Base-by-base conservation (phyloP, 2,329 filamentous ascomycete species). In the Fusarium sp. region DNA sequence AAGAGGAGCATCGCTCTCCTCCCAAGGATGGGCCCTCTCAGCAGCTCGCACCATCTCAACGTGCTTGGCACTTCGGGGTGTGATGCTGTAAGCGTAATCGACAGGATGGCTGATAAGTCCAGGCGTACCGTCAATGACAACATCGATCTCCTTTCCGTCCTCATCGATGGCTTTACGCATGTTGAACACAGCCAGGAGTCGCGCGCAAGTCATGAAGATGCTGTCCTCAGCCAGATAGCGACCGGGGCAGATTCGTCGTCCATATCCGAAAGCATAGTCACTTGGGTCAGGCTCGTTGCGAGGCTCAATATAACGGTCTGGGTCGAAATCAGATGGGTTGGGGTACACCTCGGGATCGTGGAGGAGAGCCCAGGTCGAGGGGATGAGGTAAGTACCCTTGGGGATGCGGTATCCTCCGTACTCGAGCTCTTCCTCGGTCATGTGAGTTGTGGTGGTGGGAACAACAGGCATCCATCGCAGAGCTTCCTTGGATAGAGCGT, bases 291-390 rank as follows among this genome's bases (percentile, higher is more conserved):
- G 77, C 16, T 76, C 75, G 8, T 75, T 73, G 2, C 73, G 62
- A 8, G 75, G 72, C 8, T 51, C 42, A 1, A 82, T 66, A 58
- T 72, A 80, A 8, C 79, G 69, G 13, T 77, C 74, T 0, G 78
- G 79, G 4, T 80, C 65, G 33, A 81, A 81, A 2, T 23, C 16
- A 3, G 60, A 57, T 1, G 79, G 79, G 11, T 79, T 62, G 0
- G 85, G 83, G 75, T 93, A 92, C 2, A 86, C 86, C 53, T 90
- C 85, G 1, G 89, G 86, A 70, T 93, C 90, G 74, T 92, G 90
- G 0, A 69, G 42, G 6, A 75, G 69, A 65, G 69, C 70, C 72
- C 74, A 77, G 13, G 68, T 65, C 1, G 56, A 56, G 1, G 67
- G 60, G 6, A 78, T 57, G 15, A 77, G 36, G 36, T 69, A 62